Percentiles rank a stretch among this genome's conserved stretches.
phyloP scores from a whole-genome alignment of 169 alveolate species.

The Toxoplasma gondii region DNA sequence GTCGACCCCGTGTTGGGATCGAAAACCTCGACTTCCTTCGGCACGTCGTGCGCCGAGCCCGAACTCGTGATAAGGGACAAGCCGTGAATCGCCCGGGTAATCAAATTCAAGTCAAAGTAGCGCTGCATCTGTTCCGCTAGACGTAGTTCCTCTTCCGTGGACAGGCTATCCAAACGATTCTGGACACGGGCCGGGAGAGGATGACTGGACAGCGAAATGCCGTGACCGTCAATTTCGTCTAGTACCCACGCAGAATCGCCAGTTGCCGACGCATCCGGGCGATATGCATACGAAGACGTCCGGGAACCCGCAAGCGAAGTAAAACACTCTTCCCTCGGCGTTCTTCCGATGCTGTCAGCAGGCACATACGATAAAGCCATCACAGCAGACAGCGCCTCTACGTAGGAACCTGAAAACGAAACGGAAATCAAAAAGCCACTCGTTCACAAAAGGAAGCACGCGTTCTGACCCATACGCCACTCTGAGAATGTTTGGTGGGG shows the following conservation, averaged over 20 bases:
- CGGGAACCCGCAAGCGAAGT: not conserved
- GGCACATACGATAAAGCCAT: slow-evolving; percentile 11
- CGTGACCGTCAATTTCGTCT: not conserved
- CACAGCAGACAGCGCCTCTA: slow-evolving; percentile 38
- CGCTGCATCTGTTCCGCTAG: not conserved
- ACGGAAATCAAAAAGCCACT: not conserved
- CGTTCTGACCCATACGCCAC: not conserved
- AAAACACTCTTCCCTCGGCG: not conserved
- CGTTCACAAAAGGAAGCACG: not conserved
- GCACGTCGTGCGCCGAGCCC: not conserved
- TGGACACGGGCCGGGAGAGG: not conserved
- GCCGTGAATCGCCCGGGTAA: not conserved
- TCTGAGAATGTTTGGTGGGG: too few species aligned
- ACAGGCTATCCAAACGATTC: too few species aligned
- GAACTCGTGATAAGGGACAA: not conserved
- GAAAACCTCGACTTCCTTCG: not conserved
- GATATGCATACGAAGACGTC: too few species aligned
- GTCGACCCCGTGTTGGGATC: not conserved
- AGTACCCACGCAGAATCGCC: not conserved
- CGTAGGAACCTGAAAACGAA: slow-evolving; percentile 21
- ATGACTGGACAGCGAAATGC: not conserved
- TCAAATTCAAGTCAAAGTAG: not conserved
- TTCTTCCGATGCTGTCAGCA: not conserved
- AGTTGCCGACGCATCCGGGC: not conserved
- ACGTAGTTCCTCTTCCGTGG: too few species aligned